phyloP scores from a whole-genome alignment of 2,329 filamentous ascomycete species.

The Fusarium tricinctum region DNA sequence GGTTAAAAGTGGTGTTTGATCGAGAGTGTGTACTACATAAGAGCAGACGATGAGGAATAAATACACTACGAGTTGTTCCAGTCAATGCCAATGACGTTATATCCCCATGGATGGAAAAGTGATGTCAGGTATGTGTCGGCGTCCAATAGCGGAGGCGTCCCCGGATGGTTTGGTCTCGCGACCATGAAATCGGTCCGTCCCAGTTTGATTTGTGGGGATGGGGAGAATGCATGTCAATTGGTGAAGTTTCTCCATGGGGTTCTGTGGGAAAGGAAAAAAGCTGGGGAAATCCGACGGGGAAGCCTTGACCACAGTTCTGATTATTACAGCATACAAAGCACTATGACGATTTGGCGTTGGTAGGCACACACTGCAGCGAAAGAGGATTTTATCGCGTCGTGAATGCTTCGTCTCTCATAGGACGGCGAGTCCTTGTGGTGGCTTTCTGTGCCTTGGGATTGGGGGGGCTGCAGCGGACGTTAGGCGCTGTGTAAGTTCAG shows the following conservation, averaged over 20 bases:
- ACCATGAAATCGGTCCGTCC: conserved; percentile 48
- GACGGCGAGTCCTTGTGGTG: neutral
- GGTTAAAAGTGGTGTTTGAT: neutral
- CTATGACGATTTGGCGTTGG: conserved; percentile 4
- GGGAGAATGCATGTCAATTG: neutral
- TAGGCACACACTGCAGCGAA: neutral
- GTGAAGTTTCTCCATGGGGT: conserved; percentile 25
- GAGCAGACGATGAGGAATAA: neutral
- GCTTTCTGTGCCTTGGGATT: neutral
- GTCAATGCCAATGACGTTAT: conserved; percentile 9
- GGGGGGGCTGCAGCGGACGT: neutral
- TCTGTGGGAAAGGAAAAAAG: conserved; percentile 7
- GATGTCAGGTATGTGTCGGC: conserved; percentile 32
- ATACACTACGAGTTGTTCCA: neutral
- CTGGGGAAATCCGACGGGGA: conserved; percentile 27
- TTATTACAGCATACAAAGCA: neutral
- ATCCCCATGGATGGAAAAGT: neutral
- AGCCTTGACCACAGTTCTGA: no score
- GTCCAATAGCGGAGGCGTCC: conserved; percentile 21
- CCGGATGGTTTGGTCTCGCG: conserved; percentile 27
- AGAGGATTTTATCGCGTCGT: neutral
- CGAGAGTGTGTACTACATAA: neutral
- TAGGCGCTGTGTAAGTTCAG: neutral
- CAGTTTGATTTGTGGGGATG: conserved; percentile 32
- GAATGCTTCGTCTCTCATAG: conserved; percentile 3